A percentile compares a stretch with the other conserved stretches of the same genome.
phyloP scores from a whole-genome alignment of 2,329 filamentous ascomycete species.

The Colletotrichum phormii region DNA sequence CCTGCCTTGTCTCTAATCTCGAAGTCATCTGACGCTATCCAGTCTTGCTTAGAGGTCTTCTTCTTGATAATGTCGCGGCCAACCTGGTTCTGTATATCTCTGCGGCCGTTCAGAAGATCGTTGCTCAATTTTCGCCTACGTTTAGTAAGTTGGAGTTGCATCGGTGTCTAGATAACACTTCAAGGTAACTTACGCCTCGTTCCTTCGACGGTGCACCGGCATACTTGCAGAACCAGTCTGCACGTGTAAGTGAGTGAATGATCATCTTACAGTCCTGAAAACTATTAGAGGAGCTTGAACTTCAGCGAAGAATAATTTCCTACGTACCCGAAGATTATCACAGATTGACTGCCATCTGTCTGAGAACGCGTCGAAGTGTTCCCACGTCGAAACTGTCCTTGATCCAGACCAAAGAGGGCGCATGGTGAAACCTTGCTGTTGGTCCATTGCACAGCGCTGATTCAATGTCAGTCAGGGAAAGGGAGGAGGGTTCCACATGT shows the following conservation, averaged over 20 bases:
- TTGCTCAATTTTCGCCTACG: no score
- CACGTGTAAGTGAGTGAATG: conserved; percentile 10
- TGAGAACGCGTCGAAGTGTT: conserved; percentile 1
- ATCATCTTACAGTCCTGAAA: conserved; percentile 23
- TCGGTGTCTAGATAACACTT: no score
- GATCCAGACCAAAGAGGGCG: conserved; percentile 3
- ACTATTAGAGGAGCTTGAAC: no score
- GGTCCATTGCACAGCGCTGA: conserved; percentile 1
- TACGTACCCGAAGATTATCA: not conserved
- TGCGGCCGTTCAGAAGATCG: conserved; percentile 14
- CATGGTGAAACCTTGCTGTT: conserved; percentile 1
- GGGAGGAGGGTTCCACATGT: no score
- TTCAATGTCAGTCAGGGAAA: not conserved
- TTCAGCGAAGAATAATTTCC: no score
- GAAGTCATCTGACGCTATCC: conserved; percentile 2
- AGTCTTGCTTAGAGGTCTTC: not conserved
- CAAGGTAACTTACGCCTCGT: not conserved
- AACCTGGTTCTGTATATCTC: conserved; percentile 21
- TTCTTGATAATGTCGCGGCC: conserved; percentile 14
- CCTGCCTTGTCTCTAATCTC: conserved; percentile 9
- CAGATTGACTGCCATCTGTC: conserved; percentile 8
- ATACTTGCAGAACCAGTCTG: conserved; percentile 19
- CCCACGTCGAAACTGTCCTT: not conserved
- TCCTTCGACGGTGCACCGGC: conserved; percentile 11
- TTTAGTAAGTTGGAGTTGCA: no score